phyloP scores from a whole-genome alignment of 2,329 filamentous ascomycete genomes.

The Thelonectria discophora region DNA sequence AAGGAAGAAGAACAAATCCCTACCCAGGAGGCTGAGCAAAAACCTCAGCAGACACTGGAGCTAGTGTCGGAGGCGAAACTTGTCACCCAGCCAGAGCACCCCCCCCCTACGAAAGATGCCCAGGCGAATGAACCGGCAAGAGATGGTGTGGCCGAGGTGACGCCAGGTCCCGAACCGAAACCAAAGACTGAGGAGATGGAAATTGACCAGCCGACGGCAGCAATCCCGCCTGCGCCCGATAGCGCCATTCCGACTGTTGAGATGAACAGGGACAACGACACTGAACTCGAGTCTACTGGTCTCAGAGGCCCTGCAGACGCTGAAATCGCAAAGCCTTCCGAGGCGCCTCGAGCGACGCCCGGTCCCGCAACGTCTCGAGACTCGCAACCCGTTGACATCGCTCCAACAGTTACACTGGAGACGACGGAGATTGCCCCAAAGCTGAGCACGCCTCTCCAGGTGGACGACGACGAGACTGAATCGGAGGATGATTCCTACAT shows the following conservation, averaged over 20 bases:
- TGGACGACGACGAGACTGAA: slow-evolving; percentile 63
- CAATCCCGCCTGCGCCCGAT: slow-evolving; percentile 22
- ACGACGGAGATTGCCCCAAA: slow-evolving; percentile 46
- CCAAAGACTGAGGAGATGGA: slow-evolving; percentile 56
- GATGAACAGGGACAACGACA: slow-evolving; percentile 5
- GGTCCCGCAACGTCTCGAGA: slow-evolving; percentile 8
- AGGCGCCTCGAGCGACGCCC: slow-evolving; percentile 2
- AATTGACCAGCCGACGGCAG: slow-evolving; percentile 41
- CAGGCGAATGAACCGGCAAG: neutral
- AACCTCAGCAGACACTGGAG: neutral
- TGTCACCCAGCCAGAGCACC: neutral
- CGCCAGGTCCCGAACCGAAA: slow-evolving; percentile 35
- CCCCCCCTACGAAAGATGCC: neutral
- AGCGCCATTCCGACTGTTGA: slow-evolving; percentile 16
- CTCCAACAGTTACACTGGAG: slow-evolving; percentile 36
- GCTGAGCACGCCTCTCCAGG: slow-evolving; percentile 58
- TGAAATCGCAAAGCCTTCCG: slow-evolving; percentile 16
- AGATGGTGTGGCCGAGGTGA: neutral
- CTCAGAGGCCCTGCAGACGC: neutral
- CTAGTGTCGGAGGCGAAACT: neutral
- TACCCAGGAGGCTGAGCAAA: neutral
- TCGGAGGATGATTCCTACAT: slow-evolving; percentile 62
- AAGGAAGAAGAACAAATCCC: neutral
- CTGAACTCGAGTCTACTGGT: slow-evolving; percentile 1
- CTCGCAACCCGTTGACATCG: slow-evolving; percentile 3